Base-by-base conservation (phyloP, 345 rosid genomes). In the Euclidium syriacum region DNA sequence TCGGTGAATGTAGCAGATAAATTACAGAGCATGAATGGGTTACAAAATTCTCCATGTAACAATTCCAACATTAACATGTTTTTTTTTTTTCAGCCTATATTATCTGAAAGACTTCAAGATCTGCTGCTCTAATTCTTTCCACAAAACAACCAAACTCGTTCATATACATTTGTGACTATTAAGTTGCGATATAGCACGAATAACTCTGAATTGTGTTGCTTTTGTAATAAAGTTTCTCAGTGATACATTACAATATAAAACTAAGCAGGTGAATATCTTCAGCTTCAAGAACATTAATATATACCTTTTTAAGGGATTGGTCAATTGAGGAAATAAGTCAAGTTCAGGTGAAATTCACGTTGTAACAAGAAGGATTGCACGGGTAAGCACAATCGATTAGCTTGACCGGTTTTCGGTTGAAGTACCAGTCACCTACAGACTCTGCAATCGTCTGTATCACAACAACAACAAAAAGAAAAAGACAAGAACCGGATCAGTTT, bases 381-480 rank as follows among this genome's bases (percentile, higher is more conserved):
- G 99, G 96, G 70, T 82, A 92, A 43, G 91, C 83, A 72, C 96
- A 85, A 64, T 92, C 99, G 2, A 86, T 85, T 67, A 65, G 74
- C 83, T 84, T 92, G 71, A 67, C 78, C 15, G 54, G 69, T 63
- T 64, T 39, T 3, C 90, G 72, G 64, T 83, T 67, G 65, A 87
- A 89, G 74, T 81, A 90, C 99, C 97, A 92, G 66, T 89, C 95
- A 30, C 95, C 86, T 22, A 84, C 97, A 1, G 95, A 66, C 51
- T 87, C 88, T 52, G 96, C 97, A 54, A 90, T 87, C 9, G 85
- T 87, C 97, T 92, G 83, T 71, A n/a, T 62, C 26, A n/a, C n/a
- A n/a, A n/a, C 62, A 53, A 39, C 61, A 59, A 27, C 65, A 22
- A 26, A 50, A 52, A 12, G 10, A 8, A 41, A 52, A 7, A 36